Conservation (phyloP, 2,329 filamentous ascomycete species). For the Acrocalymma vagum region DNA sequence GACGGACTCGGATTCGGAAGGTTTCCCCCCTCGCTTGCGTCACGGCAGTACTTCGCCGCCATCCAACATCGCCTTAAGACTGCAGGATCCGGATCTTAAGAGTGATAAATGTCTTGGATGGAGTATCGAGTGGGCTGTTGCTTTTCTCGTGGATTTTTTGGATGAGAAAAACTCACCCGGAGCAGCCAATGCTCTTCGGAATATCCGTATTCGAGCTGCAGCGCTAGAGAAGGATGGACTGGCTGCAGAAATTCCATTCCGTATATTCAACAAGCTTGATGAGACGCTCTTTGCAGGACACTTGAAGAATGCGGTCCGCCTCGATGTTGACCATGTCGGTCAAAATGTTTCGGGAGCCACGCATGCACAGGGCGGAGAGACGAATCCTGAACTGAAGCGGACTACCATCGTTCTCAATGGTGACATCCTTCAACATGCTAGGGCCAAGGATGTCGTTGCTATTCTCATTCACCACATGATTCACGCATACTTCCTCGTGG, state of each 20-base stretch:
- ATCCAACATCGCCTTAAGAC: slow-evolving; percentile 11
- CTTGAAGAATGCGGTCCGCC: slow-evolving; percentile 47
- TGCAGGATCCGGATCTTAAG: slow-evolving; percentile 28
- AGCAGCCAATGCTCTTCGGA: slow-evolving; percentile 23
- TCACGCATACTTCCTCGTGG: slow-evolving; percentile 54
- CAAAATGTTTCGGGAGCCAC: slow-evolving; percentile 45
- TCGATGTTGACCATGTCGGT: slow-evolving; percentile 37
- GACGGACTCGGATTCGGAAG: slow-evolving; percentile 28
- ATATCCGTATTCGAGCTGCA: slow-evolving; percentile 23
- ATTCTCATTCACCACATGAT: slow-evolving; percentile 56
- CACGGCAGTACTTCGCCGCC: slow-evolving; percentile 9
- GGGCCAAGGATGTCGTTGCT: slow-evolving; percentile 45
- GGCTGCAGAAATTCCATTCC: slow-evolving; percentile 34
- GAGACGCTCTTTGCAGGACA: slow-evolving; percentile 46
- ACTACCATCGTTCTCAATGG: slow-evolving; percentile 49
- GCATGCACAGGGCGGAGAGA: slow-evolving; percentile 38
- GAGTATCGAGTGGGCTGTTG: slow-evolving; percentile 53
- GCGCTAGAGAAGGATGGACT: slow-evolving; percentile 23
- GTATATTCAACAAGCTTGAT: slow-evolving; percentile 49
- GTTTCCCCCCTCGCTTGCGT: slow-evolving; percentile 9
- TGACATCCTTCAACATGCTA: slow-evolving; percentile 27
- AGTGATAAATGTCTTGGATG: slow-evolving; percentile 43
- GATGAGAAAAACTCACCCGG: slow-evolving; percentile 23
- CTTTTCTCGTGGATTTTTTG: slow-evolving; percentile 47
- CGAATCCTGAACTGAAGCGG: slow-evolving; percentile 33